Evolutionary conservation across 192 early-diverging fungal genomes (phyloP).

Genomic region (Rhizoclosmatium sp.): DNA sequence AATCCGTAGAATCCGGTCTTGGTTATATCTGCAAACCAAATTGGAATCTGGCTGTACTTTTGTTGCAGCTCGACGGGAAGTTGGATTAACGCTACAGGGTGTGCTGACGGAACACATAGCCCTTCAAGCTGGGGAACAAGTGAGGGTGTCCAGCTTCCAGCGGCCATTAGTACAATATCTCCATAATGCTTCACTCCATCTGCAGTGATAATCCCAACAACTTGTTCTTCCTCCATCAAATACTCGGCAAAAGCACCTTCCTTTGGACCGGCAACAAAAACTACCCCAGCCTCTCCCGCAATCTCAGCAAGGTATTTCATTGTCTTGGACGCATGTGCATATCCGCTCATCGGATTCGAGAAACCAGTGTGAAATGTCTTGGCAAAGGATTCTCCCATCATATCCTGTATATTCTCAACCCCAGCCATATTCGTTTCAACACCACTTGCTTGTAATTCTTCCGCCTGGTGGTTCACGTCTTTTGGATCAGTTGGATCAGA

Average conservation of each 20-base stretch:
- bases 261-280: background rate
- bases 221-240: background rate
- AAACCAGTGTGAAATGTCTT: constrained; percentile 29
- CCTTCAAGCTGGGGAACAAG: constrained; percentile 51
- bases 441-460: background rate
- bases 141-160: constrained; percentile 60
- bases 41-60: constrained; percentile 41
- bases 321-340: constrained; percentile 17
- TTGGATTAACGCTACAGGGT: constrained; percentile 61
- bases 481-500: constrained; percentile 18
- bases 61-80: constrained; percentile 33
- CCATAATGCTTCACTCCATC: constrained; percentile 47
- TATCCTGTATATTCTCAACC: background rate
- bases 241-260: constrained; percentile 14
- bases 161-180: constrained; percentile 55
- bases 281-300: constrained; percentile 24
- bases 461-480: background rate
- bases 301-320: constrained; percentile 19
- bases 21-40: constrained; percentile 62
- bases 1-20: constrained; percentile 61
- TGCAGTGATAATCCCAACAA: constrained; percentile 50
- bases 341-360: constrained; percentile 2
- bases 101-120: constrained; percentile 54
- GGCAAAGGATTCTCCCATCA: background rate
- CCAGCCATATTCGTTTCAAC: background rate